Base-by-base conservation (phyloP, 169 alveolate genomes). In the Babesia ovata region DNA sequence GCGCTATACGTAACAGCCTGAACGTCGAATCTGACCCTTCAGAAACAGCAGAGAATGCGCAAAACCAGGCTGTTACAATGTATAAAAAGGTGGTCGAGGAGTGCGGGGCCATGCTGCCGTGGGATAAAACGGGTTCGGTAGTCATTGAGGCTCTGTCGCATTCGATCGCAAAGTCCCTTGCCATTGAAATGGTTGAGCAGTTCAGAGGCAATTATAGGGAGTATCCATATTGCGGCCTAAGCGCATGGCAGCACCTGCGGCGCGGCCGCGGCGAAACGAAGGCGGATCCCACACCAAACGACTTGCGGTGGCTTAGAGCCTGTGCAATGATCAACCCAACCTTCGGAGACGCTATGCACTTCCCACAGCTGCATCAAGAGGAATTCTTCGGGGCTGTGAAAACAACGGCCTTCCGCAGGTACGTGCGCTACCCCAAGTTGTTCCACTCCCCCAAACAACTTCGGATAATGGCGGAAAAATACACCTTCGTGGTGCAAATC, bases 281-380 rank as follows among this genome's bases (percentile, higher is more conserved):
- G 29, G 71, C 39, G 16, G 59, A 33, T 13, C 76, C 84, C n/a
- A 4, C 57, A 4, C 79, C 77, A 10, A 28, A 49, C 3, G 85
- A 81, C 44, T 45, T 74, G 63, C 57, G 88, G 12, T 81, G 88
- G 88, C 72, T 81, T 12, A 73, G 88, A 24, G 63, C 73, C 10
- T 71, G 81, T 33, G 58, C 85, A 22, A 14, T 61, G 42, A 10
- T 81, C 4, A 73, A 72, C 42, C 45, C 62, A 12, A n/a, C 71
- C 10, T 81, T 72, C 52, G 84, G 78, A n/a, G 88, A 81, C n/a
- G 78, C 86, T 9, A 48, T 81, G 75, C 85, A 81, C 63, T 72
- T 81, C 46, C 88, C 84, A 22, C 85, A 71, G 79, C 39, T 81
- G 44, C 57, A 52, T 9, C 79, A 60, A 17, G 84, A 81, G 53